These are phyloP conservation scores for Fusarium sp. DNA, from an alignment of 2,329 filamentous ascomycete species.

Conservation along the genomic window DNA sequence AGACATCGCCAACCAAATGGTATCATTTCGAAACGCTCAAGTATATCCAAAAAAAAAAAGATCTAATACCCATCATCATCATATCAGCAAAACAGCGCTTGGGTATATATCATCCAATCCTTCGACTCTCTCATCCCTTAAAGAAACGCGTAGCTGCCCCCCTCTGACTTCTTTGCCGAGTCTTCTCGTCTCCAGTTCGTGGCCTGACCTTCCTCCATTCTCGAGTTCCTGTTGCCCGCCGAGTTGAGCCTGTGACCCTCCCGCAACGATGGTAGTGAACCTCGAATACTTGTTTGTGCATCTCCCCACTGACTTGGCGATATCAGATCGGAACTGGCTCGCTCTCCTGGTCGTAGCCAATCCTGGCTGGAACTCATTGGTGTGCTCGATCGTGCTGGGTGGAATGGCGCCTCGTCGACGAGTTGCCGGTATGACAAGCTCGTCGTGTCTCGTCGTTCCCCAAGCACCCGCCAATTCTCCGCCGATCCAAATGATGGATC, in stretches of 20 bases:
- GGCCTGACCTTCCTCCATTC: constrained; percentile 16
- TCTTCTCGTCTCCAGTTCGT: constrained; percentile 33
- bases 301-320: constrained; percentile 43
- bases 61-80: neutral
- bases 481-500: constrained; percentile 48
- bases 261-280: constrained; percentile 32
- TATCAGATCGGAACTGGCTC: constrained; percentile 34
- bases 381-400: constrained; percentile 48
- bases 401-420: constrained; percentile 49
- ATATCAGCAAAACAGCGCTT: constrained; percentile 2
- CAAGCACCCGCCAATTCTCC: constrained; percentile 51
- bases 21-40: neutral
- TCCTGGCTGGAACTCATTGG: constrained; percentile 32
- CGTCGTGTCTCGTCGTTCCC: constrained; percentile 38
- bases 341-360: constrained; percentile 36
- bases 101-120: constrained; percentile 22
- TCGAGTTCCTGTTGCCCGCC: constrained; percentile 24
- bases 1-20: neutral
- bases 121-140: constrained; percentile 12
- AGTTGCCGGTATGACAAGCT: constrained; percentile 48
- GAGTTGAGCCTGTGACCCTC: constrained; percentile 3
- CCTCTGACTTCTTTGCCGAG: constrained; percentile 33
- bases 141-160: constrained; percentile 41
- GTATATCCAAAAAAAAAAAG: neutral
- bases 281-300: constrained; percentile 32